A percentile compares a stretch with the other conserved stretches of the same genome.
Evolutionary conservation across 352 stramenopile species (phyloP).

Genomic region (Aphanomyces euteiches): DNA sequence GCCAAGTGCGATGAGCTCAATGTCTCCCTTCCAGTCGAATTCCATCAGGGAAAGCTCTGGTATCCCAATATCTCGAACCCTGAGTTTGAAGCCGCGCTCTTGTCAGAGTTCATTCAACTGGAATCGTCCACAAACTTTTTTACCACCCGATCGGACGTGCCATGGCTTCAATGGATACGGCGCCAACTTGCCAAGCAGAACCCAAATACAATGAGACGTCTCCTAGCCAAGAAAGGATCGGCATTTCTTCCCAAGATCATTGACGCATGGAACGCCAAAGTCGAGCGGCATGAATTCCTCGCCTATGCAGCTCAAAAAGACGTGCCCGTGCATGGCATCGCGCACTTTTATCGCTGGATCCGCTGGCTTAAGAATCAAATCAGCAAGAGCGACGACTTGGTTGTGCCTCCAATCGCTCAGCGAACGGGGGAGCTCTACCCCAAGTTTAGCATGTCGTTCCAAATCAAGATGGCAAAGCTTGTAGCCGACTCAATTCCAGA

Average conservation of each 20-base stretch:
- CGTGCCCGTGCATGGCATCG: constrained; percentile 47
- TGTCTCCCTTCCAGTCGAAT: constrained; percentile 46
- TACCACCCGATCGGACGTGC: constrained; percentile 50
- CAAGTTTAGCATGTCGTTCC: constrained; percentile 63
- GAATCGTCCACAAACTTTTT: constrained; percentile 58
- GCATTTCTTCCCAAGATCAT: constrained; percentile 56
- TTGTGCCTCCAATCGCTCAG: constrained; percentile 45
- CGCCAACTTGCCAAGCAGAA: constrained; percentile 57
- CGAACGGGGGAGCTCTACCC: constrained; percentile 56
- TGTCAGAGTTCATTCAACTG: constrained; percentile 56
- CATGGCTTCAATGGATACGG: constrained; percentile 53
- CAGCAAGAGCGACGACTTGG: constrained; percentile 46
- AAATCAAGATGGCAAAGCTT: constrained; percentile 52
- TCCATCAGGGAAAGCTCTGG: constrained; percentile 49
- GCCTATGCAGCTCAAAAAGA: constrained; percentile 67
- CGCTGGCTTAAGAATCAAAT: constrained; percentile 77
- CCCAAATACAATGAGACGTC: constrained; percentile 38
- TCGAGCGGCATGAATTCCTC: constrained; percentile 39
- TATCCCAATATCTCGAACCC: constrained; percentile 57
- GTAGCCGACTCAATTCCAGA: constrained; percentile 64
- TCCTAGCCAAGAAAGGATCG: constrained; percentile 40
- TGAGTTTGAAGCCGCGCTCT: constrained; percentile 56
- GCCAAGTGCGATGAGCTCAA: constrained; percentile 48
- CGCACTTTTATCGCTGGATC: constrained; percentile 68
- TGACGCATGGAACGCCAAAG: constrained; percentile 53